A percentile compares a stretch with the other conserved stretches of the same genome.
Evolutionary conservation across 1,284 basidiomycete genomes (phyloP).

Genomic region (Cystobasidium slooffiae): DNA sequence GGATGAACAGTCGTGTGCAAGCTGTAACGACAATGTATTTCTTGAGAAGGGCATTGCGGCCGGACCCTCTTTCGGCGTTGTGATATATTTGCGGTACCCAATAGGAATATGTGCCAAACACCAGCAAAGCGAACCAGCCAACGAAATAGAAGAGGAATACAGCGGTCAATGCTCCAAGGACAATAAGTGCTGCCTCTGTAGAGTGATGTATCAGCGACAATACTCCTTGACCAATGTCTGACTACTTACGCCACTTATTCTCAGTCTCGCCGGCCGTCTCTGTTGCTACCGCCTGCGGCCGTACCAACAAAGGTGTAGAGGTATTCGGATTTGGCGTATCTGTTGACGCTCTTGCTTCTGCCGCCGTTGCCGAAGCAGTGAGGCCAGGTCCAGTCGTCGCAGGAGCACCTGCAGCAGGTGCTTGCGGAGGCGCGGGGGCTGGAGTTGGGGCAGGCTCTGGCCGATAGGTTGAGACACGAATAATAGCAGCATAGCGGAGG

Average conservation of each 20-base stretch:
- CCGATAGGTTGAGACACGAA: slow-evolving; percentile 48
- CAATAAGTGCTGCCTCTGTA: slow-evolving; percentile 27
- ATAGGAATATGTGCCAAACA: slow-evolving; percentile 50
- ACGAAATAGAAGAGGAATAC: slow-evolving; percentile 44
- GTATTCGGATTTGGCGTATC: slow-evolving; percentile 28
- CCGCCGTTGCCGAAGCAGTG: slow-evolving; percentile 2
- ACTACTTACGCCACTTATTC: slow-evolving; percentile 9
- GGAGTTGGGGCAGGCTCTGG: slow-evolving; percentile 27
- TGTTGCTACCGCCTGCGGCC: slow-evolving; percentile 1
- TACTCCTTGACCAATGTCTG: not conserved
- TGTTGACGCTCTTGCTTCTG: slow-evolving; percentile 2
- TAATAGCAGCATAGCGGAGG: slow-evolving; percentile 51
- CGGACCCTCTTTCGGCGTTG: slow-evolving; percentile 52
- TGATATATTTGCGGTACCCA: slow-evolving; percentile 56
- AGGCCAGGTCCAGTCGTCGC: slow-evolving; percentile 10
- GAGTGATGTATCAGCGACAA: not conserved
- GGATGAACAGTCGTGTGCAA: slow-evolving; percentile 53
- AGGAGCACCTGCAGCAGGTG: slow-evolving; percentile 31
- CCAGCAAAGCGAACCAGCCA: slow-evolving; percentile 50
- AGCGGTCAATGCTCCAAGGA: slow-evolving; percentile 11
- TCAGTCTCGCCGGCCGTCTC: not conserved
- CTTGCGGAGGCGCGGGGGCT: slow-evolving; percentile 23
- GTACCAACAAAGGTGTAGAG: slow-evolving; percentile 18
- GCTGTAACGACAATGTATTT: slow-evolving; percentile 55
- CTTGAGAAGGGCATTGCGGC: slow-evolving; percentile 49